Evolutionary conservation across 371 early-diverging fungal genomes (phyloP).

Genomic region (Mortierella sp.): DNA sequence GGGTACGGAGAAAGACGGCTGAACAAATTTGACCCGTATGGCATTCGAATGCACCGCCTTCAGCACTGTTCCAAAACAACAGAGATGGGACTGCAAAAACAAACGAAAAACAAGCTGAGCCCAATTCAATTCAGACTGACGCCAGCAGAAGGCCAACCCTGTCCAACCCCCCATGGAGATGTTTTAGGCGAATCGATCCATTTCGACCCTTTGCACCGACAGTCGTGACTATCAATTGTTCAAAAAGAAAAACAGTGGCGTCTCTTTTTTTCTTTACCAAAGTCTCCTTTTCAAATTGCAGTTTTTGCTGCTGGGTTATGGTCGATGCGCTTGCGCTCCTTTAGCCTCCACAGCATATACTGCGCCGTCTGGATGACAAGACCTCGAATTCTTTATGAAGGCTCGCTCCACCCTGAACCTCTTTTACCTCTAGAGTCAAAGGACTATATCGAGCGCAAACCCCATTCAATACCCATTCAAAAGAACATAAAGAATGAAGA

Average conservation of each 20-base stretch:
- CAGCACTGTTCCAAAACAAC: not conserved
- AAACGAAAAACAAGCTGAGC: not conserved
- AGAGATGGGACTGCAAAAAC: not conserved
- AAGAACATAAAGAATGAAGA: not conserved
- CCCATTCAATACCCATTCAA: not conserved
- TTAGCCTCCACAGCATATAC: conserved; percentile 30
- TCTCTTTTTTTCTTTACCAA: conserved; percentile 12
- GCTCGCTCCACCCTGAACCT: conserved; percentile 50
- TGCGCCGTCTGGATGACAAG: conserved; percentile 56
- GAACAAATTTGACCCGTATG: not conserved
- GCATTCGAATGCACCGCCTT: not conserved
- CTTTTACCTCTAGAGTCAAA: conserved; percentile 13
- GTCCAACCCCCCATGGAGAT: not conserved
- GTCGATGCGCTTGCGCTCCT: conserved; percentile 58
- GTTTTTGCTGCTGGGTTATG: conserved; percentile 42
- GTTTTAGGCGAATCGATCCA: not conserved
- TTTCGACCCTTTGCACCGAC: not conserved
- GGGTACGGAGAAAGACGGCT: not conserved
- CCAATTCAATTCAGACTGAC: not conserved
- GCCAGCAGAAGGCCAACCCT: not conserved
- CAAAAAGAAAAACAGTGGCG: not conserved
- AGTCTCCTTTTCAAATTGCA: conserved; percentile 57
- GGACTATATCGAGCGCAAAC: conserved; percentile 51
- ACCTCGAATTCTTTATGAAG: conserved; percentile 23
- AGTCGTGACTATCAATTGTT: not conserved